These are phyloP conservation scores for Pyrus betulifolia DNA, from an alignment of 306 rosid species.

Conservation along the genomic window DNA sequence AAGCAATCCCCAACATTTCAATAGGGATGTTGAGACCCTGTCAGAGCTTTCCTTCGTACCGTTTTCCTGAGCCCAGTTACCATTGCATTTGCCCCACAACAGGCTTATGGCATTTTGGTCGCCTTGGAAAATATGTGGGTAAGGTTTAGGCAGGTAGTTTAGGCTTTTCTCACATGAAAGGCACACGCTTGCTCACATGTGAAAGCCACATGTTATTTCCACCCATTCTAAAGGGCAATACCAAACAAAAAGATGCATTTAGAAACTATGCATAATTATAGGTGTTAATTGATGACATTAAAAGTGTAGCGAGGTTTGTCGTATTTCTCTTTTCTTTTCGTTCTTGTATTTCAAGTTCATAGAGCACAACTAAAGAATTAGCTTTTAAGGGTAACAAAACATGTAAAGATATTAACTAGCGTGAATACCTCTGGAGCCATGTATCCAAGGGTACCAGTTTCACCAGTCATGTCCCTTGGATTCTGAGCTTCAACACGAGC, in stretches of 20 bases:
- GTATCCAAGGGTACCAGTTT: constrained; percentile 79
- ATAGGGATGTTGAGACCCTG: background rate
- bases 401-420: background rate
- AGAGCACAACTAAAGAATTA: background rate
- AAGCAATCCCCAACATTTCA: background rate
- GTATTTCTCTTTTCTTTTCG: background rate
- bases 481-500: constrained; percentile 77
- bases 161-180: background rate
- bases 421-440: constrained; percentile 73
- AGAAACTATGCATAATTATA: background rate
- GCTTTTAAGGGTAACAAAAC: background rate
- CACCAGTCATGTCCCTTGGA: constrained; percentile 78
- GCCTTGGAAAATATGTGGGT: too few relatives aligned
- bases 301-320: background rate
- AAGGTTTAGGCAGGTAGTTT: background rate
- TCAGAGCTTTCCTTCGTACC: background rate
- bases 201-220: background rate
- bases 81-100: background rate
- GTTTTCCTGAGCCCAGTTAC: background rate
- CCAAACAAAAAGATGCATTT: background rate
- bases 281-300: background rate
- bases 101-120: background rate
- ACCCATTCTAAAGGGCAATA: background rate
- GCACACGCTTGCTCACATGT: background rate
- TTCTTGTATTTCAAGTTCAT: background rate